Evolutionary conservation across 345 rosid species (phyloP), one percentile per base, ranked within the genome.

Genomic region (Lenwebbia sp.): DNA sequence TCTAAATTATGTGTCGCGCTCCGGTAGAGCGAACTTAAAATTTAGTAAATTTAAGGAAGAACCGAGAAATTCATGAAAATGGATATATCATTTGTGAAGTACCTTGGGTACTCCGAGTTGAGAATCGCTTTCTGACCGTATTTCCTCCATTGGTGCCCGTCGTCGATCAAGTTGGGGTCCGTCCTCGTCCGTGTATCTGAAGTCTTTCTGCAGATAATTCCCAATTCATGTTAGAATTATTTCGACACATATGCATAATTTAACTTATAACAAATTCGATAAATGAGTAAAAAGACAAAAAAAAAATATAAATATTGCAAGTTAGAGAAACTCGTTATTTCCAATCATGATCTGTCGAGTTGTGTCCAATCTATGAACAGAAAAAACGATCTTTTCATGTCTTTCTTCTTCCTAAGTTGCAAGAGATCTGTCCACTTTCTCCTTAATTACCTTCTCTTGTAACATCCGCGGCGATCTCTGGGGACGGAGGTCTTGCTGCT

Each of bases 111-210:
- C 15, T 86, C 54, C 25, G 91, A 85, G 76, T 88, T 86, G 57
- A 86, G 92, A 89, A 93, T 93, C 25, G 88, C 82, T 81, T 92
- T 93, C 89, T 93, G 93, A 4, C 94, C 95, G 74, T 93, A 93
- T 87, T 93, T 93, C 82, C 95, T 90, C 95, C 95, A 93, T 10
- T 86, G 90, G 85, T 82, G 85, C 25, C 91, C 94, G 76, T 93
- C 95, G 75, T 91, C 92, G 25, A 85, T 86, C 82, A 90, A 88
- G 25, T 50, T 82, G 22, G 87, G 7, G 19, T 90, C 55, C 74
- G 88, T 14, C 33, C n/a, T 87, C 0, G 50, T 74, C 90, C 65
- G 58, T 14, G 90, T 58, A 23, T 89, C 53, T 7, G 84, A 82
- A 44, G 84, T 83, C 89, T 89, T 89, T 84, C 93, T 84, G 88